Percentiles rank a stretch among this genome's conserved stretches.
These are phyloP conservation scores for Coniochaeta prunicola DNA, from an alignment of 2,329 filamentous ascomycete species.

Conservation along the genomic window DNA sequence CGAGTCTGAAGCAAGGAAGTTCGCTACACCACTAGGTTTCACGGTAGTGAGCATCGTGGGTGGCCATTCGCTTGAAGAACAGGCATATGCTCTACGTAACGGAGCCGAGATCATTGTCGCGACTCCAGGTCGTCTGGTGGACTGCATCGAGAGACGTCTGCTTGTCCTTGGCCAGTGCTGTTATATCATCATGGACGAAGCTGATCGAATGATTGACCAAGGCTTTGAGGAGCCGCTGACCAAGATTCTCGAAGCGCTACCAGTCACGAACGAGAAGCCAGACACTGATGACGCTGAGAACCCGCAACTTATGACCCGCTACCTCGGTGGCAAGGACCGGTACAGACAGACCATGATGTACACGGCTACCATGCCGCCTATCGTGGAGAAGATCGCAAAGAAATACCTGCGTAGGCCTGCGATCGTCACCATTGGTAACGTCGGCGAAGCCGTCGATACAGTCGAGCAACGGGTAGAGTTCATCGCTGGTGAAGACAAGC, in stretches of 20 bases:
- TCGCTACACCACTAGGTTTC: conserved; percentile 84
- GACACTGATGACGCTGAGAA: conserved; percentile 90
- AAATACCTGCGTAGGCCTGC: conserved; percentile 92
- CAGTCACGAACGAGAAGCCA: conserved; percentile 89
- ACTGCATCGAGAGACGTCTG: conserved; percentile 90
- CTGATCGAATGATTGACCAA: conserved; percentile 97
- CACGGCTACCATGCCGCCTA: conserved; percentile 92
- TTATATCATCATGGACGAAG: conserved; percentile 99
- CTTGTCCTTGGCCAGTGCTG: conserved; percentile 93
- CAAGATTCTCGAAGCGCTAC: conserved; percentile 91
- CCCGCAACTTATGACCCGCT: conserved; percentile 72
- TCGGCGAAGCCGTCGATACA: conserved; percentile 92
- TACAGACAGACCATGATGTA: conserved; percentile 99
- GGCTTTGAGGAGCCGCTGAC: conserved; percentile 97
- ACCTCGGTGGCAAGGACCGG: conserved; percentile 65
- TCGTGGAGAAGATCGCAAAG: conserved; percentile 91
- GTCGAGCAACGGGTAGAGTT: conserved; percentile 97
- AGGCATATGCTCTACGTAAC: conserved; percentile 81
- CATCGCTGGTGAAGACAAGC: conserved; percentile 82
- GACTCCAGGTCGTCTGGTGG: conserved; percentile 93
- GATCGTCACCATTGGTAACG: conserved; percentile 89
- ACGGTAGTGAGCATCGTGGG: conserved; percentile 96
- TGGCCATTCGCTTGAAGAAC: conserved; percentile 90
- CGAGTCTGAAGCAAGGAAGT: conserved; percentile 87
- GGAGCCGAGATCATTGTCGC: conserved; percentile 97